Base-by-base conservation (phyloP, 176 grass and related monocot genomes). In the Aegilops umbellulata region DNA sequence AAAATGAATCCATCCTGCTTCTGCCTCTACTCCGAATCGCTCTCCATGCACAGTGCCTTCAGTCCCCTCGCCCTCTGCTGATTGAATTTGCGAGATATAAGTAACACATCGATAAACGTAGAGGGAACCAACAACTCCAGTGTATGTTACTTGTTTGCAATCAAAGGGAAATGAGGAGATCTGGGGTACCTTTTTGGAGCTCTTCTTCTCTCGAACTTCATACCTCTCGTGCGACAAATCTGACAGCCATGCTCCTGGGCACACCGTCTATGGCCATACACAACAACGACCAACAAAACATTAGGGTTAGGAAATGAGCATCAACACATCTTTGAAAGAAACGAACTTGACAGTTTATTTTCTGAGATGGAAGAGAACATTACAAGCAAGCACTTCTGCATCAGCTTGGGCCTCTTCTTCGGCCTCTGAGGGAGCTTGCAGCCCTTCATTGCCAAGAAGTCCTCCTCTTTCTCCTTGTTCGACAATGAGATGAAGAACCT, bases 391-490 rank as follows among this genome's bases (percentile, higher is more conserved):
- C 90, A 94, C 66, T 99, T 99, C 79, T 94, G 97, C 64, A 97
- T 92, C 79, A 90, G 88, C 82, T 99, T 99, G 24, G 97, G 95
- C 80, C 97, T 91, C 85, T 99, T 99, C 88, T 99, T 99, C 14
- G 97, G 97, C 86, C 97, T 94, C 79, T 99, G 97, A 19, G 97
- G 97, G 66, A 97, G 90, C 65, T 96, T 99, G 80, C 94, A 99
- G n/a, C 97, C 97, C 78, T 99, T 99, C 97, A 99, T 99, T 8
- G 87, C 87, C 90, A 99, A 87, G 80, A 99, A 99, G 60, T 99
- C 97, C 87, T 99, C 97, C 73, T 99, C 97, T 81, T 99, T 99
- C 85, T 99, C 94, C 89, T 99, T 99, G 41, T 93, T 99, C n/a
- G 97, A 99, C 77, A 99, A 81, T 11, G 97, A 88, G 39, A 99